Evolutionary conservation across 257 asterid species (phyloP).

Genomic region (Echites panduratus): DNA sequence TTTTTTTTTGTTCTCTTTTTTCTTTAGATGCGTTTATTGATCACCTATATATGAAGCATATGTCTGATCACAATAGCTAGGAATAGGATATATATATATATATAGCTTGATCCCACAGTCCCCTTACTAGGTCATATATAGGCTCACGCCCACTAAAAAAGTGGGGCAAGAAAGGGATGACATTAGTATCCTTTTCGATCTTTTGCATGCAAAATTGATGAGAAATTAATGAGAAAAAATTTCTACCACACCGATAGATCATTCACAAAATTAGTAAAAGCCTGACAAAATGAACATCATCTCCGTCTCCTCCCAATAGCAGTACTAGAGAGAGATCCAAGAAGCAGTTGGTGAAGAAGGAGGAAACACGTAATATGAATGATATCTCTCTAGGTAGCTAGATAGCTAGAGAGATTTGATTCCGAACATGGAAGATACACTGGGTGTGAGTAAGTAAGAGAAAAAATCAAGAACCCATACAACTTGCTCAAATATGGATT

Average conservation of each 20-base stretch:
- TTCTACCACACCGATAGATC: background rate
- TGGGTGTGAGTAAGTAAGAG: background rate
- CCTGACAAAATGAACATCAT: background rate
- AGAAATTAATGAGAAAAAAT: background rate
- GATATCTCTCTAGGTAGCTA: background rate
- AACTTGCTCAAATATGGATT: background rate
- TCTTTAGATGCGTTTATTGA: background rate
- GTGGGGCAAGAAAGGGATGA: background rate
- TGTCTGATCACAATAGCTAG: too few relatives aligned
- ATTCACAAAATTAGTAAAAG: background rate
- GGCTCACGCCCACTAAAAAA: background rate
- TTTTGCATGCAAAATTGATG: too few relatives aligned
- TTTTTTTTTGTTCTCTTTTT: too few relatives aligned
- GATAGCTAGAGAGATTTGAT: slow-evolving; percentile 7
- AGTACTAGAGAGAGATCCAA: background rate
- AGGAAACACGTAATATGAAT: background rate
- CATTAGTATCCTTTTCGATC: background rate
- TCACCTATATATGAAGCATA: background rate
- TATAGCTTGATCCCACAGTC: background rate
- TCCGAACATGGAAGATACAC: background rate
- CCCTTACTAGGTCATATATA: background rate
- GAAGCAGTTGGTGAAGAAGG: background rate
- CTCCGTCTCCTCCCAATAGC: background rate
- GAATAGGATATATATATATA: too few relatives aligned
- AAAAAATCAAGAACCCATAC: background rate